phyloP scores from a whole-genome alignment of 495 filamentous ascomycete species.

The Tuber melanosporum region DNA sequence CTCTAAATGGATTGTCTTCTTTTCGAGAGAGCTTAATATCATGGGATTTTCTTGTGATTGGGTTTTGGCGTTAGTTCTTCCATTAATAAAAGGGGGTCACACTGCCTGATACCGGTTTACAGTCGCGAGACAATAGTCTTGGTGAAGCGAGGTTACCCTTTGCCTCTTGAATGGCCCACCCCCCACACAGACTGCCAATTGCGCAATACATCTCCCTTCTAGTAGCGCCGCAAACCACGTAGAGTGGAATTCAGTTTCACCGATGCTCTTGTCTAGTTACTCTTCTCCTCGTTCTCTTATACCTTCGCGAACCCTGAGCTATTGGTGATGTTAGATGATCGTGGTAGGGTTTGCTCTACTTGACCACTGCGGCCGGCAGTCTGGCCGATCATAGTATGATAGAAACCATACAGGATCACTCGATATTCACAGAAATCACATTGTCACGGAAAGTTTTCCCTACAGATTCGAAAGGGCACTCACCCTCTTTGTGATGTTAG shows the following conservation, averaged over 20 bases:
- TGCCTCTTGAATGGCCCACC: too few species aligned
- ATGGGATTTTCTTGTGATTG: neutral
- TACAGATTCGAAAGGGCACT: neutral
- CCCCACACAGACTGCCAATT: too few species aligned
- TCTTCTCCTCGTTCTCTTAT: neutral
- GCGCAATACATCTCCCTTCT: too few species aligned
- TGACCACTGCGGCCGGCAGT: neutral
- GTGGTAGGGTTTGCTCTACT: neutral
- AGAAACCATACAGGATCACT: neutral
- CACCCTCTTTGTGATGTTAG: neutral
- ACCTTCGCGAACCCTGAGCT: neutral
- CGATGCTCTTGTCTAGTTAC: too few species aligned
- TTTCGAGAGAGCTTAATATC: neutral
- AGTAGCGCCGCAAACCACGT: too few species aligned
- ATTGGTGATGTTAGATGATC: neutral
- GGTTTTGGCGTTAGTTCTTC: conserved; percentile 1
- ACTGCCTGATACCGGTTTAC: neutral
- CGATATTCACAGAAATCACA: neutral
- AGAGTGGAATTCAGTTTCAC: too few species aligned
- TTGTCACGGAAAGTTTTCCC: neutral
- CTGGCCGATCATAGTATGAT: neutral
- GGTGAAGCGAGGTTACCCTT: too few species aligned
- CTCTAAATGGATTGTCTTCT: neutral
- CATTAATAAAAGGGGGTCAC: neutral
- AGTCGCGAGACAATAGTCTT: too few species aligned